Percentiles rank a stretch among this genome's conserved stretches.
Conservation (phyloP, 306 rosid genomes). For the Corylus avellana region DNA sequence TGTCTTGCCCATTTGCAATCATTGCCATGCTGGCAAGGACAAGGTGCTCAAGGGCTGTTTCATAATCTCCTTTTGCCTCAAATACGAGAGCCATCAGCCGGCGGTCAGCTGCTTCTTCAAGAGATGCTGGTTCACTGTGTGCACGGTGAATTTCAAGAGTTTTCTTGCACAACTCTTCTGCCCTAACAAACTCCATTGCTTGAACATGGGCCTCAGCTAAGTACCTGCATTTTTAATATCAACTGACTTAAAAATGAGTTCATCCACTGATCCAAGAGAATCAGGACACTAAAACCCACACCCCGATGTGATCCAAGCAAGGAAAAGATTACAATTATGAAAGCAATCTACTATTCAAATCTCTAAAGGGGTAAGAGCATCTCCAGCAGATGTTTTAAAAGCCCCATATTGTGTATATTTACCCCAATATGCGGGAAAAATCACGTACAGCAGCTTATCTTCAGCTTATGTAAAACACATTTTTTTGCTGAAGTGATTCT, state of each 20-base stretch:
- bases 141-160: constrained; percentile 89
- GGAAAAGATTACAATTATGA: background rate
- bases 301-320: background rate
- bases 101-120: constrained; percentile 96
- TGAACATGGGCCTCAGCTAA: constrained; percentile 97
- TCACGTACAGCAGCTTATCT: too few relatives aligned
- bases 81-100: constrained; percentile 88
- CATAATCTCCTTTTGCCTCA: constrained; percentile 91
- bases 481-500: too few relatives aligned
- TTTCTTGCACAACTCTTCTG: constrained; percentile 82
- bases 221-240: constrained; percentile 51
- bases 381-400: too few relatives aligned
- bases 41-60: constrained; percentile 87
- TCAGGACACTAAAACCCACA: background rate
- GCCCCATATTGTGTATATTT: too few relatives aligned
- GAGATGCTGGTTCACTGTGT: constrained; percentile 96
- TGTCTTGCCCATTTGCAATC: constrained; percentile 92
- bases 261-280: background rate
- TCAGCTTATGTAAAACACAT: too few relatives aligned
- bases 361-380: background rate
- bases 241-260: constrained; percentile 6
- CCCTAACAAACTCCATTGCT: constrained; percentile 98
- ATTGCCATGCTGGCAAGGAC: constrained; percentile 99
- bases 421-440: too few relatives aligned
- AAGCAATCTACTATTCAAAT: background rate